These are phyloP conservation scores for Citrus trifoliata DNA, from an alignment of 345 rosid species.

Conservation along the genomic window DNA sequence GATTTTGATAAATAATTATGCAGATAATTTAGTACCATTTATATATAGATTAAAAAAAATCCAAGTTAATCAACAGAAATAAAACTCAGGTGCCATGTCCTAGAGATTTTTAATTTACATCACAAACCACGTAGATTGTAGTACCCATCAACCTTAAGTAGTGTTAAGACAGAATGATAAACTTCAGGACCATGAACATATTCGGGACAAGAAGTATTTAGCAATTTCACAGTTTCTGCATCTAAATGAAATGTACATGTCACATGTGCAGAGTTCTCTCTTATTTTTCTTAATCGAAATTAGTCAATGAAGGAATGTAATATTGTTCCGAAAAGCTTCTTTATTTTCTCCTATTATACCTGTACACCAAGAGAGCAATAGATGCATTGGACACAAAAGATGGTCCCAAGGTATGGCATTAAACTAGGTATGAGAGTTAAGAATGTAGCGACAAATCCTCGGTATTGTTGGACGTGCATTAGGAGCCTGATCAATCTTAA, in stretches of 20 bases:
- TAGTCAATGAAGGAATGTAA: slow-evolving; percentile 1
- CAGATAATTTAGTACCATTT: slow-evolving; percentile 1
- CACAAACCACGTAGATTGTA: slow-evolving; percentile 3
- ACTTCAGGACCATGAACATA: neutral
- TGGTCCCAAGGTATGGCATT: slow-evolving; percentile 91
- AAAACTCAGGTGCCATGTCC: neutral
- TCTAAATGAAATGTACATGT: neutral
- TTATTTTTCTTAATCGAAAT: slow-evolving; percentile 1
- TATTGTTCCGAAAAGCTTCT: neutral
- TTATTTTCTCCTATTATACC: slow-evolving; percentile 35
- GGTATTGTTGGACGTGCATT: slow-evolving; percentile 67
- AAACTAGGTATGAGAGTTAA: slow-evolving; percentile 87
- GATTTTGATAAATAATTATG: neutral
- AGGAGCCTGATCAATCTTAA: slow-evolving; percentile 82
- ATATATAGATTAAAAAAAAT: neutral
- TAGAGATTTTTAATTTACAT: slow-evolving; percentile 5
- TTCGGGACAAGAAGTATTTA: neutral
- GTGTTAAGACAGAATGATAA: neutral
- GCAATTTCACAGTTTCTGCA: neutral
- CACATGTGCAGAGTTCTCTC: neutral
- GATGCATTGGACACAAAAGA: slow-evolving; percentile 81
- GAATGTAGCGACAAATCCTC: slow-evolving; percentile 92
- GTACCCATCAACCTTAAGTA: neutral
- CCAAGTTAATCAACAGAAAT: neutral
- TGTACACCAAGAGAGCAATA: slow-evolving; percentile 94